Percentiles rank a stretch among this genome's conserved stretches.
Evolutionary conservation across 371 early-diverging fungal species (phyloP).

Genomic region (Rhizopus sp.): DNA sequence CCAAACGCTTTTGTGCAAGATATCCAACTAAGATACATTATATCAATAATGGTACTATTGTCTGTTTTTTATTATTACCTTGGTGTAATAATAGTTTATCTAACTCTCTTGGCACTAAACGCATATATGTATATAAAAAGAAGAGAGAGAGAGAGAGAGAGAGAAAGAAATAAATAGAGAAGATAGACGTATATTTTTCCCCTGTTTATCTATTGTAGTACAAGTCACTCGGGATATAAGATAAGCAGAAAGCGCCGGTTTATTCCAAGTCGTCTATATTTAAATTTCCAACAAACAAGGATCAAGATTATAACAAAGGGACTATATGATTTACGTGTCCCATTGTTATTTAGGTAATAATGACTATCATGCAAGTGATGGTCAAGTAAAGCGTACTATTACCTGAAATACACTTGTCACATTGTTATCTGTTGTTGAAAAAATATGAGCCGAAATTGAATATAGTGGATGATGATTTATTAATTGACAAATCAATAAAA

Average conservation of each 20-base stretch:
- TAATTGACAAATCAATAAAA: no score
- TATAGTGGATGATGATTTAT: no score
- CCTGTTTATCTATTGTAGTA: slow-evolving; percentile 2
- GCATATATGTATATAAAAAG: slow-evolving; percentile 37
- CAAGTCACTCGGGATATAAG: not conserved
- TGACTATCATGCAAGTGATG: no score
- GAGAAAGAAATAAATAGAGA: slow-evolving; percentile 2
- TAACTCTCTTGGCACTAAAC: slow-evolving; percentile 83
- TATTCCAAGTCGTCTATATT: no score
- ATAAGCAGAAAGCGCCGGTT: not conserved
- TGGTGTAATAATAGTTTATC: slow-evolving; percentile 87
- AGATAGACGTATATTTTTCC: not conserved
- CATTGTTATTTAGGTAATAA: no score
- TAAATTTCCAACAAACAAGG: no score
- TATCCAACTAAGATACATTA: slow-evolving; percentile 59
- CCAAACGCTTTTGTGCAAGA: slow-evolving; percentile 88
- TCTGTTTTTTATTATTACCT: slow-evolving; percentile 25
- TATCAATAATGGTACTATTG: not conserved
- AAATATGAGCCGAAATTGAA: no score
- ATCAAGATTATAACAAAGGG: no score
- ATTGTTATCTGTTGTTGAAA: no score
- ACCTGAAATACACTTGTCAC: no score
- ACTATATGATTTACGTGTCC: no score
- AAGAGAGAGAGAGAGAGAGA: slow-evolving; percentile 2
- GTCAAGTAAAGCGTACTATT: no score